Conservation (phyloP, 1,284 basidiomycete species). For the Cryptococcus maquisensis region DNA sequence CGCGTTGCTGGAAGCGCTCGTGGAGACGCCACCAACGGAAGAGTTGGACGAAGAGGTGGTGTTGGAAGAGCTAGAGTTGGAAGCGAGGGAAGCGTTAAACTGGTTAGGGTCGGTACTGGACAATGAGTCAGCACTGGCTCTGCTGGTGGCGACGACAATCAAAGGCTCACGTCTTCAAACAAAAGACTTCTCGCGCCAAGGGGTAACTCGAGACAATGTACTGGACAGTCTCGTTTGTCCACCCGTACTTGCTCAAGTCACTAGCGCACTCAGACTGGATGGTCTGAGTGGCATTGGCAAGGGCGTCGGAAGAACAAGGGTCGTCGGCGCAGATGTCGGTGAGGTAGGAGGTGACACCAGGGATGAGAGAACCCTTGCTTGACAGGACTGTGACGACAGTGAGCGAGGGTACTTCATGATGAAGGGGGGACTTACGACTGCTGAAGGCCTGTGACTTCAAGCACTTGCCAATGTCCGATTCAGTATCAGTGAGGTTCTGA, state of each 20-base stretch:
- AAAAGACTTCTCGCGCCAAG: slow-evolving; percentile 41
- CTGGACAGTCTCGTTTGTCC: slow-evolving; percentile 27
- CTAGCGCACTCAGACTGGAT: slow-evolving; percentile 31
- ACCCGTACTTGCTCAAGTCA: slow-evolving; percentile 28
- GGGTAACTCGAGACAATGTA: slow-evolving; percentile 33
- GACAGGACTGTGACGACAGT: slow-evolving; percentile 17
- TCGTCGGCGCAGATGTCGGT: slow-evolving; percentile 28
- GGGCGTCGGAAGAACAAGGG: slow-evolving; percentile 37
- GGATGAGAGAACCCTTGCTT: slow-evolving; percentile 33
- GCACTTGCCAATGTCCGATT: not conserved
- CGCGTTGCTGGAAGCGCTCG: not conserved
- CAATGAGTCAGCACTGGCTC: not conserved
- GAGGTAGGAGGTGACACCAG: slow-evolving; percentile 36
- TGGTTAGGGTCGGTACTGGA: slow-evolving; percentile 9
- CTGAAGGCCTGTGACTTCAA: too few species aligned
- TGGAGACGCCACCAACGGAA: not conserved
- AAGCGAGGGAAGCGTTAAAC: not conserved
- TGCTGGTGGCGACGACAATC: not conserved
- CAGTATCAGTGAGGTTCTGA: too few species aligned
- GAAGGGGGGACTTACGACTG: not conserved
- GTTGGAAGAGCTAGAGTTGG: slow-evolving; percentile 2
- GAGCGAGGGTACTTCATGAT: not conserved
- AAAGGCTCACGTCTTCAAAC: slow-evolving; percentile 38
- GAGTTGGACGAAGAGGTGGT: not conserved
- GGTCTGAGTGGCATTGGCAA: slow-evolving; percentile 27